Evolutionary conservation across 345 rosid species (phyloP).

Genomic region (Salix koriyanagi): DNA sequence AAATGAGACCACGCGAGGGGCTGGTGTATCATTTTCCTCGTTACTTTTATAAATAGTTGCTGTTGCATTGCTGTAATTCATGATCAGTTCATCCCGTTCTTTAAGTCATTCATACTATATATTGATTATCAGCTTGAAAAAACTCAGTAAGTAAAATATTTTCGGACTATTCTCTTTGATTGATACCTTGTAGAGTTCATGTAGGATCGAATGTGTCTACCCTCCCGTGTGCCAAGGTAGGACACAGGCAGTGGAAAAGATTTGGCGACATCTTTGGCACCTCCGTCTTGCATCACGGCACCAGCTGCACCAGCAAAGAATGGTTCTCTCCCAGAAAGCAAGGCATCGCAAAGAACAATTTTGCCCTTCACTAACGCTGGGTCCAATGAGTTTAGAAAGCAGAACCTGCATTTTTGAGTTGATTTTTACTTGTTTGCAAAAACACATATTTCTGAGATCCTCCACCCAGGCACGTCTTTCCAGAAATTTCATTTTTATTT

Average conservation of each 20-base stretch:
- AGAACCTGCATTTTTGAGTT: constrained; percentile 12
- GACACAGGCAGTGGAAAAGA: constrained; percentile 24
- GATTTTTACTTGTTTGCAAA: too few relatives aligned
- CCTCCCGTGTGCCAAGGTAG: constrained; percentile 4
- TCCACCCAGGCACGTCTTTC: too few relatives aligned
- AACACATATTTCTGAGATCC: too few relatives aligned
- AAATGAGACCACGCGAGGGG: constrained; percentile 36
- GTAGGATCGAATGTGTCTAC: constrained; percentile 5
- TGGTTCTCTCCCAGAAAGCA: not conserved
- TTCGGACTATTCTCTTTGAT: too few relatives aligned
- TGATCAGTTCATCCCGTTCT: too few relatives aligned
- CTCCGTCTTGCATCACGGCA: constrained; percentile 7
- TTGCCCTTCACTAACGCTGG: constrained; percentile 29
- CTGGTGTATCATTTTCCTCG: constrained; percentile 4
- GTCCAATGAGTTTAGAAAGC: constrained; percentile 14
- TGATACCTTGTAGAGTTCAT: constrained; percentile 20
- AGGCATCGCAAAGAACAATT: constrained; percentile 28
- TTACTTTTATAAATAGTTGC: constrained; percentile 24
- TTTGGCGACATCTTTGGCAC: not conserved
- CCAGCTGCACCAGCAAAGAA: constrained; percentile 28
- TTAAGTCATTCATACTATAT: too few relatives aligned
- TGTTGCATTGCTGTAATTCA: constrained; percentile 22
- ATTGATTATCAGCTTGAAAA: too few relatives aligned
- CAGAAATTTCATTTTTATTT: too few relatives aligned
- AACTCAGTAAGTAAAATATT: too few relatives aligned